Base-by-base conservation (phyloP, 1,284 basidiomycete species). In the Apiotrichum brassicae region DNA sequence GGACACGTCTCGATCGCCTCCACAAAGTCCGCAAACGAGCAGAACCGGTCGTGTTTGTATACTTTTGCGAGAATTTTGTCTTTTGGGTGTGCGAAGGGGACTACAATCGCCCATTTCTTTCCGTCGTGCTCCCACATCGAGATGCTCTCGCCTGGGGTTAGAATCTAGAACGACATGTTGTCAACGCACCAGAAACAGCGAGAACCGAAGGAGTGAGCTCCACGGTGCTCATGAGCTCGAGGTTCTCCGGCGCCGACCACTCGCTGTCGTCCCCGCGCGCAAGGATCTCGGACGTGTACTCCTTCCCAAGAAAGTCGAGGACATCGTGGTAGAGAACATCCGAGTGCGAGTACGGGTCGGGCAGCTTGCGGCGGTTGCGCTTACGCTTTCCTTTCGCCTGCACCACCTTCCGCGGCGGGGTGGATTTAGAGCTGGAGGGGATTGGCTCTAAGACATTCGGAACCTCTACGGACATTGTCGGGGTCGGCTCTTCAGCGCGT, bases 1-100 rank as follows among this genome's bases (percentile, higher is more conserved):
- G 74, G 60, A 63, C 85, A 86, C 11, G 83, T 80, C n/a, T 76
- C 75, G 32, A 87, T 55, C 25, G 93, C 78, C 50, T 82, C 77
- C 9, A 93, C 51, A 1, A 93, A 76, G 63, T 91, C 87, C 2
- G 83, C 88, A 54, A 81, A 77, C 13, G 87, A 89, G 66, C 86
- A 80, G 54, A 87, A 75, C 32, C 82, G 64, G 53, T 66, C 69
- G 57, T 72, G 70, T 58, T 82, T 80, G 64, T 84, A 86, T 0
- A 94, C 77, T 52, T 81, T 80, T 3, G 81, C 84, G 32, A 79
- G 78, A 37, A 93, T 81, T 22, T 73, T 79, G 71, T 97, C 92
- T 12, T 83, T 84, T 0, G 90, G 87, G 16, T 95, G 77, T 4
- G 83, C 81, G 59, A 91, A 87, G 0, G 91, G 92, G 0, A 86